Evolutionary conservation across 2,329 filamentous ascomycete species (phyloP).

Genomic region (Arthrobotrys sinensis): DNA sequence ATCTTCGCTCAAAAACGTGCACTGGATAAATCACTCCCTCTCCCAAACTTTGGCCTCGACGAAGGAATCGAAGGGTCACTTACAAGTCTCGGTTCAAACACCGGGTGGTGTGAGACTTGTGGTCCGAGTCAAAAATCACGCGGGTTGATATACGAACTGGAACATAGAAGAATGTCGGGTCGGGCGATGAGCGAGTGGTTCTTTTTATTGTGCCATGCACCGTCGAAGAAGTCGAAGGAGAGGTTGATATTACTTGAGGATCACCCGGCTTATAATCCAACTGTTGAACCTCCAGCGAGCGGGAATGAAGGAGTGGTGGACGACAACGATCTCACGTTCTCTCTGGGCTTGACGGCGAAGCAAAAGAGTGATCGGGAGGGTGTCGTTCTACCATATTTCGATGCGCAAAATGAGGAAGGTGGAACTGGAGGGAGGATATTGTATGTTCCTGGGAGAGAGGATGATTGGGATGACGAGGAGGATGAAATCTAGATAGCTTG

Average conservation of each 20-base stretch:
- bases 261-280: constrained; percentile 77
- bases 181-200: constrained; percentile 81
- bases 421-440: constrained; percentile 93
- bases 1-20: constrained; percentile 82
- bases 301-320: constrained; percentile 68
- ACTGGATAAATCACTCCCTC: constrained; percentile 79
- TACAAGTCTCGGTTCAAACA: constrained; percentile 75
- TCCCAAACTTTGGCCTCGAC: constrained; percentile 83
- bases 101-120: constrained; percentile 63
- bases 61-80: constrained; percentile 85
- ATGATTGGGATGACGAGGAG: constrained; percentile 96
- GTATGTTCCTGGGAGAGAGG: constrained; percentile 94
- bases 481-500: constrained; percentile 79
- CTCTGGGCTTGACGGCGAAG: constrained; percentile 88
- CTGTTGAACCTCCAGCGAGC: constrained; percentile 67
- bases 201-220: constrained; percentile 69
- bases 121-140: constrained; percentile 75
- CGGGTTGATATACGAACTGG: constrained; percentile 74
- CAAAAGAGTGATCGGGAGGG: constrained; percentile 88
- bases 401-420: constrained; percentile 86
- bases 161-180: constrained; percentile 86
- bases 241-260: constrained; percentile 79
- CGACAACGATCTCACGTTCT: constrained; percentile 78
- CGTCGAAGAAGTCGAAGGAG: constrained; percentile 67
- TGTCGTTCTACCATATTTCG: constrained; percentile 94